These are phyloP conservation scores for Fomitopsis betulina DNA, from an alignment of 1,284 basidiomycete species.

Conservation along the genomic window DNA sequence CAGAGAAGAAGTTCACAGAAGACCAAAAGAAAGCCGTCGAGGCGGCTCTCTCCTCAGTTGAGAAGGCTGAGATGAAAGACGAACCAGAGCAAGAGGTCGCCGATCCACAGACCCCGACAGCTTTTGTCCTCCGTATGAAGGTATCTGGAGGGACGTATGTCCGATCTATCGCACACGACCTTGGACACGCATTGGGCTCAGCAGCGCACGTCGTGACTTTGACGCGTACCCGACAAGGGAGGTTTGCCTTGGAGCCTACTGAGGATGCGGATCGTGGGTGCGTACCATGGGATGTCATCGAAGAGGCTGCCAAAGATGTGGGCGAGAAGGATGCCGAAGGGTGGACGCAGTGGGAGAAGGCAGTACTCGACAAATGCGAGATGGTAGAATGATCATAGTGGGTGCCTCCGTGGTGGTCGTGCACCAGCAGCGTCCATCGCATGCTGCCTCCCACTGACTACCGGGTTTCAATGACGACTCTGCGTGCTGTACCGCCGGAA, in stretches of 20 bases:
- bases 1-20: conserved; percentile 60
- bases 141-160: conserved; percentile 98
- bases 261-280: conserved; percentile 46
- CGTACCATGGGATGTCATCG: conserved; percentile 79
- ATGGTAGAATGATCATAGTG: conserved; percentile 36
- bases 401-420: background rate
- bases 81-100: conserved; percentile 30
- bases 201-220: conserved; percentile 91
- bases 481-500: background rate
- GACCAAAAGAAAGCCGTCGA: conserved; percentile 72
- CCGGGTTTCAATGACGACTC: background rate
- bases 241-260: conserved; percentile 55
- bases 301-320: conserved; percentile 52
- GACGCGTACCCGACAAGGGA: conserved; percentile 80
- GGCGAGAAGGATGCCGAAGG: conserved; percentile 58
- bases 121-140: conserved; percentile 87
- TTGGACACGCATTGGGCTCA: conserved; percentile 77
- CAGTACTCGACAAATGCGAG: conserved; percentile 59
- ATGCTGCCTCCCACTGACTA: no score
- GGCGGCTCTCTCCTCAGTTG: conserved; percentile 50
- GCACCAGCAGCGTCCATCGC: background rate
- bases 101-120: conserved; percentile 53
- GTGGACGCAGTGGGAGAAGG: conserved; percentile 67
- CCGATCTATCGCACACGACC: conserved; percentile 87
- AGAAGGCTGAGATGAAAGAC: conserved; percentile 27